Conservation (phyloP, 2,329 filamentous ascomycete genomes). For the Trichoderma citrinoviride region DNA sequence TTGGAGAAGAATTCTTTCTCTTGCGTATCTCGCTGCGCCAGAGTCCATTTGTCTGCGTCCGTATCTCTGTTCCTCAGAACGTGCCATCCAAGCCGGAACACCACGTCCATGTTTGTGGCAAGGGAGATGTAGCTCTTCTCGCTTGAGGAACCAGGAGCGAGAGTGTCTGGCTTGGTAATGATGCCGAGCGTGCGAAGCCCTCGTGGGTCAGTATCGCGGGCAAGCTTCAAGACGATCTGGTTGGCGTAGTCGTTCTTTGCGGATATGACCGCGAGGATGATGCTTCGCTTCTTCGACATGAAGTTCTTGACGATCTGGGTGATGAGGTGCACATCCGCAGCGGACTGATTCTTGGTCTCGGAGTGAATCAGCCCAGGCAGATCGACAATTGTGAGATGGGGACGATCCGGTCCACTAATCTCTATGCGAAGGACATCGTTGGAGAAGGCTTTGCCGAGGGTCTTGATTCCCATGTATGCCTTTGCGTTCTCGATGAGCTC, state of each 20-base stretch:
- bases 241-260: slow-evolving; percentile 57
- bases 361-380: slow-evolving; percentile 56
- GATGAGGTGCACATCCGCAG: slow-evolving; percentile 45
- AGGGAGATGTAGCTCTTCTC: slow-evolving; percentile 42
- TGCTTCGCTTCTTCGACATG: slow-evolving; percentile 54
- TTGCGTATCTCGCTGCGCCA: slow-evolving; percentile 37
- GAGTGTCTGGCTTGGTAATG: slow-evolving; percentile 56
- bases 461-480: slow-evolving; percentile 48
- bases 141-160: slow-evolving; percentile 35
- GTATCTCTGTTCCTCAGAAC: slow-evolving; percentile 48
- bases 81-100: slow-evolving; percentile 53
- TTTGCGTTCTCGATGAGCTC: slow-evolving; percentile 42
- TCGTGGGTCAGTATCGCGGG: slow-evolving; percentile 30
- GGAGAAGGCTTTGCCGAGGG: slow-evolving; percentile 40
- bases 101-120: slow-evolving; percentile 46
- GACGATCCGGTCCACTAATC: slow-evolving; percentile 47
- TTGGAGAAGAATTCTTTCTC: slow-evolving; percentile 46
- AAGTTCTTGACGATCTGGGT: slow-evolving; percentile 52
- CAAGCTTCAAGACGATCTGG: slow-evolving; percentile 54
- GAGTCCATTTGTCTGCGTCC: slow-evolving; percentile 33
- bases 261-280: slow-evolving; percentile 59
- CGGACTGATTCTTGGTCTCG: slow-evolving; percentile 46
- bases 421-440: slow-evolving; percentile 50
- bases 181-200: slow-evolving; percentile 52
- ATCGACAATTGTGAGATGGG: slow-evolving; percentile 59